These are phyloP conservation scores for Eutypa lata DNA, from an alignment of 2,329 filamentous ascomycete genomes.

Conservation along the genomic window DNA sequence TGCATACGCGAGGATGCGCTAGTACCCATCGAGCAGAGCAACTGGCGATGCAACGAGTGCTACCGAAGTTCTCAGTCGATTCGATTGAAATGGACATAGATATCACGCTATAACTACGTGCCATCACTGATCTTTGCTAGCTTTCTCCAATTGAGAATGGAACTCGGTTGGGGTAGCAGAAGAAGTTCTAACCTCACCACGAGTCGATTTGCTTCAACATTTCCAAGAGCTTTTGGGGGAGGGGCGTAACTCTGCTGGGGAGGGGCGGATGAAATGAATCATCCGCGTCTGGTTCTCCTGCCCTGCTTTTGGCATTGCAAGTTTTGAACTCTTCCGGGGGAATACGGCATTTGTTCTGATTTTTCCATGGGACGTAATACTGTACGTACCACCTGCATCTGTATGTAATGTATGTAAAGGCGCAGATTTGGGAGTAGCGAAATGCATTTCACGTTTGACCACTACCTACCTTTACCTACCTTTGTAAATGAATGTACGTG, in stretches of 20 bases:
- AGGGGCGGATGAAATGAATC: no score
- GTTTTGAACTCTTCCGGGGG: no score
- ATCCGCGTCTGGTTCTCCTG: background rate
- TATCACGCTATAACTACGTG: background rate
- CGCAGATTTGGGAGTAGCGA: background rate
- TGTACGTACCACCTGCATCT: background rate
- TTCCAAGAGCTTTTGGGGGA: no score
- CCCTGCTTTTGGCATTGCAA: no score
- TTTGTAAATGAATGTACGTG: no score
- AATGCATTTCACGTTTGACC: background rate
- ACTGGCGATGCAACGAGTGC: slow-evolving; percentile 46
- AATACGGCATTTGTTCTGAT: background rate
- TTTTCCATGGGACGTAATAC: background rate
- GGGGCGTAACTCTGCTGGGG: no score
- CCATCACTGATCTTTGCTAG: no score
- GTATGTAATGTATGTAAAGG: background rate
- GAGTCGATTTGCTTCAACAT: no score
- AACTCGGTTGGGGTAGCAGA: no score
- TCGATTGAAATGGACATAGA: background rate
- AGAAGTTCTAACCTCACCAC: no score
- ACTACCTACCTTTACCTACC: no score
- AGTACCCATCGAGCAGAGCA: slow-evolving; percentile 32
- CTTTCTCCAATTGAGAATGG: no score
- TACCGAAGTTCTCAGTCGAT: background rate
- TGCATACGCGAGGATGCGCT: slow-evolving; percentile 39